phyloP scores from a whole-genome alignment of 352 stramenopile genomes.

The Pilasporangium apinafurcum region DNA sequence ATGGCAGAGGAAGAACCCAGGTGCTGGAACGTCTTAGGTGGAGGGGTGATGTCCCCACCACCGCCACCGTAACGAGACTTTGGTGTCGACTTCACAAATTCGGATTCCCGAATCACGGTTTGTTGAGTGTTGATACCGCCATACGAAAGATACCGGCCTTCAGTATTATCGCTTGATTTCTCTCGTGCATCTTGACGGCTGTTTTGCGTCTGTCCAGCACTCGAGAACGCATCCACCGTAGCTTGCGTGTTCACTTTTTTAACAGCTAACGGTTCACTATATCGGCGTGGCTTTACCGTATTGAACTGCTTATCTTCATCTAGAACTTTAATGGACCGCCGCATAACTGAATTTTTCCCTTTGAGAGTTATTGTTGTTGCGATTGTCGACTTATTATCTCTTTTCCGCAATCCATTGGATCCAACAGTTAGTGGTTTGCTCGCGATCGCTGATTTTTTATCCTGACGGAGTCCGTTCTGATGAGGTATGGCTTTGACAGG shows the following conservation, averaged over 20 bases:
- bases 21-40: too few species aligned
- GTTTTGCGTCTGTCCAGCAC: background rate
- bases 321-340: constrained; percentile 43
- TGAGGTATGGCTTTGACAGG: too few species aligned
- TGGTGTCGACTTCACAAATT: constrained; percentile 18
- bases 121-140: constrained; percentile 7
- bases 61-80: constrained; percentile 23
- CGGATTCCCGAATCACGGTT: too few species aligned
- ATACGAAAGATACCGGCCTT: constrained; percentile 46
- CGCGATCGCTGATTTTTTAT: background rate
- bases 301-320: too few species aligned
- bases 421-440: constrained; percentile 13
- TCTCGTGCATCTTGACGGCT: background rate
- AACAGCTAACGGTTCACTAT: constrained; percentile 7
- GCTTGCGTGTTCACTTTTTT: background rate
- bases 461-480: too few species aligned
- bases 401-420: constrained; percentile 39
- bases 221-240: background rate
- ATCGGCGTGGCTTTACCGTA: constrained; percentile 10
- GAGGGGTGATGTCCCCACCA: background rate
- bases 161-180: background rate
- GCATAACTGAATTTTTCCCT: constrained; percentile 24
- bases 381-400: constrained; percentile 10
- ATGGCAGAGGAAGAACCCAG: background rate
- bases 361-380: constrained; percentile 27